Conservation (phyloP, 2,329 filamentous ascomycete species). For the Exophiala calicioides region DNA sequence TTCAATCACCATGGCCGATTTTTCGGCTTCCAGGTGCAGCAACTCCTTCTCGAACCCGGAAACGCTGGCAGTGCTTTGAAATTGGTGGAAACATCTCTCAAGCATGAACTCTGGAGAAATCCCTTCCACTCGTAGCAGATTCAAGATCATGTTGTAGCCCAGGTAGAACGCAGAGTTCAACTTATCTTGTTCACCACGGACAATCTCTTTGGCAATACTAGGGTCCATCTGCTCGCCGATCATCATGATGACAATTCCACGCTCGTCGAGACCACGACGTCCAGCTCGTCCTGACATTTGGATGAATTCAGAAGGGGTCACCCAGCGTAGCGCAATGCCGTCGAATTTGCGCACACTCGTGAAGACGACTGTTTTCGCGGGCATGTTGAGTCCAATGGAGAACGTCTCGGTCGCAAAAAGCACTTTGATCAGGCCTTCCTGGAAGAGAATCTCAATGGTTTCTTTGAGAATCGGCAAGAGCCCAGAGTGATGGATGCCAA, state of each 20-base stretch:
- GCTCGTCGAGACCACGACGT: constrained; percentile 93
- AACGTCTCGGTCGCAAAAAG: constrained; percentile 98
- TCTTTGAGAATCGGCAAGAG: constrained; percentile 95
- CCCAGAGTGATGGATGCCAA: constrained; percentile 96
- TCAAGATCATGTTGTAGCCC: constrained; percentile 99
- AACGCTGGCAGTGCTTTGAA: constrained; percentile 91
- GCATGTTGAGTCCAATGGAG: constrained; percentile 98
- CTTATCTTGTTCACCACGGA: constrained; percentile 93
- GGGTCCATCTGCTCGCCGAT: constrained; percentile 96
- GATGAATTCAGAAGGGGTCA: constrained; percentile 94
- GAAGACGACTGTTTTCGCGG: constrained; percentile 98
- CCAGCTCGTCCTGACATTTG: constrained; percentile 98
- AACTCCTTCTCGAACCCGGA: constrained; percentile 81
- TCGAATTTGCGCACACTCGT: constrained; percentile 96
- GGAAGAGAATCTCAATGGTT: constrained; percentile 98
- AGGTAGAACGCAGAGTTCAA: constrained; percentile 97
- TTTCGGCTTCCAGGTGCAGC: constrained; percentile 73
- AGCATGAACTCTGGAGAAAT: constrained; percentile 98
- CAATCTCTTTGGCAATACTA: constrained; percentile 88
- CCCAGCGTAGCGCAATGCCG: constrained; percentile 73
- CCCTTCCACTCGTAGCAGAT: constrained; percentile 95
- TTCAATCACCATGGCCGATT: constrained; percentile 71
- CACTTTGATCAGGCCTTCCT: constrained; percentile 96
- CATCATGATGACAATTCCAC: constrained; percentile 99
- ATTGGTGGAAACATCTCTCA: constrained; percentile 97